phyloP scores from a whole-genome alignment of 306 rosid genomes.

The Quercus suber region DNA sequence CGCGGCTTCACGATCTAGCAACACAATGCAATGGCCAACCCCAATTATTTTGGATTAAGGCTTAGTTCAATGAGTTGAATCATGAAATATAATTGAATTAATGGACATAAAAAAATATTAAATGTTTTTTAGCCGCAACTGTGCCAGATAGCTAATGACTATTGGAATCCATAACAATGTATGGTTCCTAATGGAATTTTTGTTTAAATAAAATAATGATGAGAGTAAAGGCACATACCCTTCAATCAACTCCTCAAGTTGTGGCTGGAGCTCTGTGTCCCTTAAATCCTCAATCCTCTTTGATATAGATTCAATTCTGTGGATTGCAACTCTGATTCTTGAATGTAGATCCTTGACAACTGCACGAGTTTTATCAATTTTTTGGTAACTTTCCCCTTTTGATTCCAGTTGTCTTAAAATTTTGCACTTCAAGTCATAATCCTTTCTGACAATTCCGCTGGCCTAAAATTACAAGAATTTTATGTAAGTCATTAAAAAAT shows the following conservation, averaged over 20 bases:
- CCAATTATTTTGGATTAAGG: neutral
- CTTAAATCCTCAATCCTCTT: slow-evolving; percentile 86
- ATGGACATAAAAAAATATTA: neutral
- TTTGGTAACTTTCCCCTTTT: slow-evolving; percentile 46
- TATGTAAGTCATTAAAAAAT: neutral
- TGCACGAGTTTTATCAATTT: slow-evolving; percentile 79
- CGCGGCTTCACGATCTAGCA: too few species aligned
- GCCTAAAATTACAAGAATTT: slow-evolving; percentile 49
- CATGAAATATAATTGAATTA: neutral
- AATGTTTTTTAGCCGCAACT: neutral
- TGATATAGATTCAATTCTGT: slow-evolving; percentile 87
- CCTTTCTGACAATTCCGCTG: slow-evolving; percentile 73
- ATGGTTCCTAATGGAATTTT: neutral
- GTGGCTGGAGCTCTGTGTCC: slow-evolving; percentile 97
- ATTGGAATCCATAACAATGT: neutral
- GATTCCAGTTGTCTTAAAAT: slow-evolving; percentile 78
- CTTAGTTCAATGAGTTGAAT: neutral
- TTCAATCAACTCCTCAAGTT: slow-evolving; percentile 86
- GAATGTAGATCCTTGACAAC: slow-evolving; percentile 89
- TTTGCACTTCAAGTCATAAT: slow-evolving; percentile 81
- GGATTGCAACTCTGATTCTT: slow-evolving; percentile 78
- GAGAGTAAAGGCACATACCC: slow-evolving; percentile 53
- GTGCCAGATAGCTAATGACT: neutral
- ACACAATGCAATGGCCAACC: too few species aligned
- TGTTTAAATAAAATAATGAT: neutral